phyloP scores from a whole-genome alignment of 768 basidiomycete species.

The Leucosporidium creatinivorum region DNA sequence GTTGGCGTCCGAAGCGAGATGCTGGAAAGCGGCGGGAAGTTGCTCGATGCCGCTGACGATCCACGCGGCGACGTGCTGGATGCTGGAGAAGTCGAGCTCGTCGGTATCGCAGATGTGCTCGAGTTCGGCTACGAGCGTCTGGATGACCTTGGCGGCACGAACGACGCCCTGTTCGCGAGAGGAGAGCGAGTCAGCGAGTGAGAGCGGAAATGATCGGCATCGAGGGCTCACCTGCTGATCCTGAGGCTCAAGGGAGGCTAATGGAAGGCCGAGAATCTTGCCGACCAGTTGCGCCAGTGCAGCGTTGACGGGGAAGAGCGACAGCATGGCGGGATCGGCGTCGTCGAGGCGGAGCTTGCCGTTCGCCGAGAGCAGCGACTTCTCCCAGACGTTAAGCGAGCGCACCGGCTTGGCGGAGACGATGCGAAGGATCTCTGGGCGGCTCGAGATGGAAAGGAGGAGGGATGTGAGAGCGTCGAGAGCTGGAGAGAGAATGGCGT shows the following conservation, averaged over 20 bases:
- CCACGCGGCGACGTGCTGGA: constrained; percentile 56
- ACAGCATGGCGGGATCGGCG: constrained; percentile 16
- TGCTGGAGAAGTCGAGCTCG: constrained; percentile 59
- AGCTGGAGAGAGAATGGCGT: constrained; percentile 9
- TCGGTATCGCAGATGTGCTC: constrained; percentile 44
- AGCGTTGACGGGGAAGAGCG: constrained; percentile 18
- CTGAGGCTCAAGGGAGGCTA: not conserved
- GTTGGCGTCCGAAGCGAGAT: constrained; percentile 1
- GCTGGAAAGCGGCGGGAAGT: constrained; percentile 5
- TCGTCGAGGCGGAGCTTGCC: constrained; percentile 29
- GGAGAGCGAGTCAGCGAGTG: not conserved
- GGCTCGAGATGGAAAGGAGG: not conserved
- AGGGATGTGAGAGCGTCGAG: constrained; percentile 16
- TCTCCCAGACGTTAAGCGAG: constrained; percentile 24
- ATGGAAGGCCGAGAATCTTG: not conserved
- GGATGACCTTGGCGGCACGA: constrained; percentile 38
- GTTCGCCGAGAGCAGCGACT: constrained; percentile 22
- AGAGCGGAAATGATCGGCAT: not conserved
- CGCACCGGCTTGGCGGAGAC: constrained; percentile 10
- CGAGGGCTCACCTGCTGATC: constrained; percentile 10
- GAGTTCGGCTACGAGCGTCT: constrained; percentile 46
- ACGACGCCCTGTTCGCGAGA: constrained; percentile 2
- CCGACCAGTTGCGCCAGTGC: constrained; percentile 13
- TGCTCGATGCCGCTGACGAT: constrained; percentile 48
- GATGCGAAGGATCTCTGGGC: constrained; percentile 5